Conservation (phyloP, 1,284 basidiomycete genomes). For the Inonotus hispidus region DNA sequence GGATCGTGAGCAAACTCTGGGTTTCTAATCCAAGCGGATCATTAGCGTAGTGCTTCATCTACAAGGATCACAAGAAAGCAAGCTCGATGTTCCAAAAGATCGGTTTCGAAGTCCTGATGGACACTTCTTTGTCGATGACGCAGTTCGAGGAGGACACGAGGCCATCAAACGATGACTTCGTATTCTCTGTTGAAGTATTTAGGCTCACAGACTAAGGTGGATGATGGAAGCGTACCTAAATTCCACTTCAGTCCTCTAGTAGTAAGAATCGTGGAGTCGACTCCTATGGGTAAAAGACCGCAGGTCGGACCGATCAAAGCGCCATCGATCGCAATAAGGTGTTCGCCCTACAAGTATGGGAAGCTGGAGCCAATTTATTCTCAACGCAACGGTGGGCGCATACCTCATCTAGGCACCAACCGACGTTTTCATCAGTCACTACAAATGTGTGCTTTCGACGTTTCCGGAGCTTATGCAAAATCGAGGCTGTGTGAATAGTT, state of each 20-base stretch:
- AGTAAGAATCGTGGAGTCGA: constrained; percentile 67
- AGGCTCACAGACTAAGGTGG: not conserved
- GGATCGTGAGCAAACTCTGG: no score
- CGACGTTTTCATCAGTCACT: constrained; percentile 82
- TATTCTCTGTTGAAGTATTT: constrained; percentile 38
- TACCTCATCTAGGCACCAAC: constrained; percentile 83
- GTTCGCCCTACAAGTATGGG: constrained; percentile 59
- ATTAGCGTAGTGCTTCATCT: not conserved
- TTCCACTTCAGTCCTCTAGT: constrained; percentile 92
- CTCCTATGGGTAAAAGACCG: constrained; percentile 87
- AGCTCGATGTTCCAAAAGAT: constrained; percentile 86
- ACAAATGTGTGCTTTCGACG: constrained; percentile 62
- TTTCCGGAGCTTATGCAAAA: constrained; percentile 76
- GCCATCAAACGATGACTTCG: constrained; percentile 73
- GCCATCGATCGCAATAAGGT: constrained; percentile 73
- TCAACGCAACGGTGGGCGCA: constrained; percentile 24
- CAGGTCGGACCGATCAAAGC: constrained; percentile 79
- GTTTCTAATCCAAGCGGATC: not conserved
- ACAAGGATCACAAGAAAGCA: constrained; percentile 5
- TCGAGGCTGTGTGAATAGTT: constrained; percentile 85
- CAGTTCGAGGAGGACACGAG: constrained; percentile 92
- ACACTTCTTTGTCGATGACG: constrained; percentile 65
- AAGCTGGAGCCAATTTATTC: not conserved
- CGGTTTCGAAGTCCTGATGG: constrained; percentile 72
- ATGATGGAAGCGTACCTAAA: constrained; percentile 48